Percentiles rank a stretch among this genome's conserved stretches.
Conservation (phyloP, 176 grass and related monocot genomes). For the Avena atlantica region DNA sequence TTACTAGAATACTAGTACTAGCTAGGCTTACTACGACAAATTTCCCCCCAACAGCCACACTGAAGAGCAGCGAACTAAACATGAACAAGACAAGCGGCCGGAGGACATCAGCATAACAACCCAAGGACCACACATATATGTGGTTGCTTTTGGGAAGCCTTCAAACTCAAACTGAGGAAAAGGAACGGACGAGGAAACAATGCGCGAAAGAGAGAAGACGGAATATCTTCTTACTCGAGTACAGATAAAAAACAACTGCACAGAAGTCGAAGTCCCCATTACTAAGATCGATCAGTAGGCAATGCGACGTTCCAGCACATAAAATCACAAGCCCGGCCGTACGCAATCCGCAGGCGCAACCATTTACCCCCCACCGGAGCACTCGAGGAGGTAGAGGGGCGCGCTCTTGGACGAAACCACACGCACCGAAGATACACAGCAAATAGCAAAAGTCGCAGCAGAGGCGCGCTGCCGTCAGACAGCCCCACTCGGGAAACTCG, state of each 20-base stretch:
- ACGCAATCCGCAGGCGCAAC: slow-evolving; percentile 39
- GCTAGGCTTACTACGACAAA: slow-evolving; percentile 5
- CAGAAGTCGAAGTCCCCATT: slow-evolving; percentile 46
- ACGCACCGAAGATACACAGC: slow-evolving; percentile 29
- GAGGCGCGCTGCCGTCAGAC: not conserved
- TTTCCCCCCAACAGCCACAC: not conserved
- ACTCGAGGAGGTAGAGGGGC: not conserved
- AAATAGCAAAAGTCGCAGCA: slow-evolving; percentile 28
- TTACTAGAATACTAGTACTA: slow-evolving; percentile 9
- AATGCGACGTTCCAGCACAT: slow-evolving; percentile 45
- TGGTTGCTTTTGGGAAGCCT: not conserved
- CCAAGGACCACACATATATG: slow-evolving; percentile 6
- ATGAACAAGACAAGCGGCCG: not conserved
- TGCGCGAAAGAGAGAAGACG: not conserved
- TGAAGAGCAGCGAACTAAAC: not conserved
- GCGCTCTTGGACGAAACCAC: not conserved
- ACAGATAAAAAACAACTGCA: slow-evolving; percentile 13
- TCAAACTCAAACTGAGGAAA: not conserved
- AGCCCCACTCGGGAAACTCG: not conserved
- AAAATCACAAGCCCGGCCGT: slow-evolving; percentile 57
- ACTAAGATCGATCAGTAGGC: not conserved
- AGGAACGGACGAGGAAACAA: not conserved
- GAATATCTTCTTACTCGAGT: not conserved
- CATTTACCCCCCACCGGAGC: slow-evolving; percentile 26
- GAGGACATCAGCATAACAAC: not conserved